Conservation (phyloP, 2,329 filamentous ascomycete species). For the Pestalotiopsis sp. region DNA sequence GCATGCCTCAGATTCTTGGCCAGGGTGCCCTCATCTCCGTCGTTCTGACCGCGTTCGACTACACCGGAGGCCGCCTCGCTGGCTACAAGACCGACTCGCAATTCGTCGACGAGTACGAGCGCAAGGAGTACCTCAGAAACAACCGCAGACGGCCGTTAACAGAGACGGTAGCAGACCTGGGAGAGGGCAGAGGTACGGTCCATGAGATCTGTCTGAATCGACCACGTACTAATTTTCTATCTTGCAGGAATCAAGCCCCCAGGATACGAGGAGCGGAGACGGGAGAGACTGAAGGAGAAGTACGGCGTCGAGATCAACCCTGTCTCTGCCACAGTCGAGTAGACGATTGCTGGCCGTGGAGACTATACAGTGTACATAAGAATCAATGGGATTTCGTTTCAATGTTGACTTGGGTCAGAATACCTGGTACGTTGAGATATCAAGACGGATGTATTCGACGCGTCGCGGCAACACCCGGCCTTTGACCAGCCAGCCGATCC, state of each 20-base stretch:
- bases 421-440: background rate
- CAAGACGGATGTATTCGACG: background rate
- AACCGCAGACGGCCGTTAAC: constrained; percentile 74
- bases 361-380: constrained; percentile 17
- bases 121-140: constrained; percentile 74
- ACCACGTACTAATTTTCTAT: constrained; percentile 15
- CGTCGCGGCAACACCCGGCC: background rate
- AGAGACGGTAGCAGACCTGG: constrained; percentile 80
- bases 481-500: background rate
- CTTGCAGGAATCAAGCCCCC: constrained; percentile 73
- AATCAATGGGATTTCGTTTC: constrained; percentile 14
- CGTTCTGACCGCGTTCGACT: constrained; percentile 62
- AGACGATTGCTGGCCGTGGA: constrained; percentile 3
- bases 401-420: background rate
- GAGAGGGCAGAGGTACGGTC: constrained; percentile 80
- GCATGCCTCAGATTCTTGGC: constrained; percentile 65
- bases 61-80: constrained; percentile 59
- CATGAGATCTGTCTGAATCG: constrained; percentile 9
- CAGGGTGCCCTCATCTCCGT: constrained; percentile 60
- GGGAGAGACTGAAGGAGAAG: constrained; percentile 79
- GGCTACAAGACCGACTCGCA: constrained; percentile 53
- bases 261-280: constrained; percentile 83
- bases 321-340: constrained; percentile 54
- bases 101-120: constrained; percentile 71
- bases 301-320: constrained; percentile 85